Conservation (phyloP, 176 grass and related monocot genomes). For the Aegilops speltoides region DNA sequence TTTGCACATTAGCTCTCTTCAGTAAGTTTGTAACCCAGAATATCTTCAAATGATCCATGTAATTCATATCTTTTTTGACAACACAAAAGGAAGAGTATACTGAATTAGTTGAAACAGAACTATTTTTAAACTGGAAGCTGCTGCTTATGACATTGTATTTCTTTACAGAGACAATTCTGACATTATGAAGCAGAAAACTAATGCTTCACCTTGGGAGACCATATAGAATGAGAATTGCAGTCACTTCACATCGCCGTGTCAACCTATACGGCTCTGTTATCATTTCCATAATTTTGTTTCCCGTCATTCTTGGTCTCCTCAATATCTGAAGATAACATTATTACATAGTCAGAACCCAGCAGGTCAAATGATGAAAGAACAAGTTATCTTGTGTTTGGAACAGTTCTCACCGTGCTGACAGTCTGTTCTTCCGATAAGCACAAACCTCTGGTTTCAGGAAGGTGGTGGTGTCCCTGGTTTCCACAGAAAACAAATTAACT, state of each 20-base stretch:
- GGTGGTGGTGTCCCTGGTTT: slow-evolving; percentile 76
- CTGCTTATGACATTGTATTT: slow-evolving; percentile 4
- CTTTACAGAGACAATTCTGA: background rate
- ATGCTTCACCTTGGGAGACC: slow-evolving; percentile 90
- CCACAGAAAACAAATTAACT: slow-evolving; percentile 34
- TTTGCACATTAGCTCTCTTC: background rate
- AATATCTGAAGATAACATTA: slow-evolving; percentile 56
- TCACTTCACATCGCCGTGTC: slow-evolving; percentile 88
- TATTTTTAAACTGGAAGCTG: background rate
- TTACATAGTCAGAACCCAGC: background rate
- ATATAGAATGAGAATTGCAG: slow-evolving; percentile 93
- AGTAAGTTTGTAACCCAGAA: background rate
- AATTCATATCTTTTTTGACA: background rate
- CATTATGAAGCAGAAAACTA: slow-evolving; percentile 20
- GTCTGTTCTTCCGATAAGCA: slow-evolving; percentile 97
- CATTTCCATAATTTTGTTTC: slow-evolving; percentile 86
- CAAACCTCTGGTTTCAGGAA: slow-evolving; percentile 97
- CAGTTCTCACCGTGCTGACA: slow-evolving; percentile 75
- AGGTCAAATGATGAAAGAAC: slow-evolving; percentile 21
- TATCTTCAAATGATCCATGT: background rate
- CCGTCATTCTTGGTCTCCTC: slow-evolving; percentile 72
- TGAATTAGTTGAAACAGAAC: background rate
- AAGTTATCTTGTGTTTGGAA: slow-evolving; percentile 14
- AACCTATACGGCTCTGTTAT: slow-evolving; percentile 88
- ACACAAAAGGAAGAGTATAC: slow-evolving; percentile 9